These are phyloP conservation scores for Biscogniauxia sp. DNA, from an alignment of 2,329 filamentous ascomycete genomes.

Conservation along the genomic window DNA sequence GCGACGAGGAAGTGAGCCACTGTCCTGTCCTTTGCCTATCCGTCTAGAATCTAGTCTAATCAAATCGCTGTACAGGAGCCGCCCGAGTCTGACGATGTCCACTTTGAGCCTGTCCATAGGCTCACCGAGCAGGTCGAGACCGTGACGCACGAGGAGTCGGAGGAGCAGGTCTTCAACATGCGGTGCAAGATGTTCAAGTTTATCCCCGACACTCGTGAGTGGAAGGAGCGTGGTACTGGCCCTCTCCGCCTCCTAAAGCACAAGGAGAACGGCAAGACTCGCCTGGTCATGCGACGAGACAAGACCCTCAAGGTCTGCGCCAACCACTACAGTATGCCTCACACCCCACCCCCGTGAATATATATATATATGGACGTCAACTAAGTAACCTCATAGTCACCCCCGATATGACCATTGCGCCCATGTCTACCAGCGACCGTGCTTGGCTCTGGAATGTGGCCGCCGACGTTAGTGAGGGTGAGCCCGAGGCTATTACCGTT, in stretches of 20 bases:
- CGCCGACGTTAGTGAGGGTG: conserved; percentile 96
- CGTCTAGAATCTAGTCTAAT: conserved; percentile 13
- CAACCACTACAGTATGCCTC: conserved; percentile 90
- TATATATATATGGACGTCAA: conserved; percentile 1
- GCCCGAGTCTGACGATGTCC: conserved; percentile 85
- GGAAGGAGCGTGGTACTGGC: conserved; percentile 98
- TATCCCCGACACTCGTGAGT: conserved; percentile 85
- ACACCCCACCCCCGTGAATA: neutral
- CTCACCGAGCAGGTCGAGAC: conserved; percentile 95
- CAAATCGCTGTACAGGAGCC: conserved; percentile 44
- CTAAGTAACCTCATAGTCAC: conserved; percentile 61
- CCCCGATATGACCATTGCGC: conserved; percentile 97
- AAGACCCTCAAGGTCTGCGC: conserved; percentile 99
- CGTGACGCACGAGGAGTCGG: conserved; percentile 97
- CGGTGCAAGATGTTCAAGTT: conserved; percentile 99
- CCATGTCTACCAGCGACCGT: conserved; percentile 96
- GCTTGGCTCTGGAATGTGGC: conserved; percentile 99
- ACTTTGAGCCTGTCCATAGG: conserved; percentile 96
- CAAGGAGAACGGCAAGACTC: conserved; percentile 97
- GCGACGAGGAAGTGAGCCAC: conserved; percentile 50
- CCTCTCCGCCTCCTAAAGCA: conserved; percentile 97
- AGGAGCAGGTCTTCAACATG: conserved; percentile 99
- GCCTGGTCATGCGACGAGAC: conserved; percentile 97
- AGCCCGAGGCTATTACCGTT: conserved; percentile 92
- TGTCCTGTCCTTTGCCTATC: neutral